phyloP scores from a whole-genome alignment of 805 yeast genomes.

The Sugiyamaella chiloensis region DNA sequence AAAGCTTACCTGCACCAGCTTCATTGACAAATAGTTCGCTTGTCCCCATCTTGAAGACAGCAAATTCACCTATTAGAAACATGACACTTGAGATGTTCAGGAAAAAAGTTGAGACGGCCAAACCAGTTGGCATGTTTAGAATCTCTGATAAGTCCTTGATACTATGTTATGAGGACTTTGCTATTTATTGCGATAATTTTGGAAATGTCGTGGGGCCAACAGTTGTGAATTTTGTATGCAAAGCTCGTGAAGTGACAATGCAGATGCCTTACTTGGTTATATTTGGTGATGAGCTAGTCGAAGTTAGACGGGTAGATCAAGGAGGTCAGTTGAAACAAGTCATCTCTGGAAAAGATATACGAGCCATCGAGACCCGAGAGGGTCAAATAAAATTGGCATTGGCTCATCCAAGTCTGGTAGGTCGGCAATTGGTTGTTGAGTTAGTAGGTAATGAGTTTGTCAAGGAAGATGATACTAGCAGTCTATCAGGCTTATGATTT shows the following conservation, averaged over 20 bases:
- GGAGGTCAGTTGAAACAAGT: constrained; percentile 53
- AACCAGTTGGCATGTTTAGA: constrained; percentile 63
- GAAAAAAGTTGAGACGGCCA: constrained; percentile 33
- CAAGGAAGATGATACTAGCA: constrained; percentile 26
- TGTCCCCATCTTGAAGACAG: constrained; percentile 22
- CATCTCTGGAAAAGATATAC: constrained; percentile 65
- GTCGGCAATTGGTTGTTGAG: constrained; percentile 57
- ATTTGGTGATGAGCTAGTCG: constrained; percentile 64
- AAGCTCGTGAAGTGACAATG: constrained; percentile 37
- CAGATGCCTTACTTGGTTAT: constrained; percentile 49
- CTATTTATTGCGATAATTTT: constrained; percentile 58
- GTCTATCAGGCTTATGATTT: constrained; percentile 23
- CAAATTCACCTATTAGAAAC: constrained; percentile 41
- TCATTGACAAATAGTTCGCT: constrained; percentile 16
- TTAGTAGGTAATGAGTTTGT: constrained; percentile 33
- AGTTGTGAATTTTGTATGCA: constrained; percentile 40
- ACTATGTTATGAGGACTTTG: constrained; percentile 67
- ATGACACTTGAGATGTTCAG: constrained; percentile 23
- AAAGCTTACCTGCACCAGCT: constrained; percentile 51
- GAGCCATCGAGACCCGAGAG: constrained; percentile 39
- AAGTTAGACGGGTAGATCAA: constrained; percentile 57
- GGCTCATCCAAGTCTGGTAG: constrained; percentile 64
- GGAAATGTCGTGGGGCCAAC: constrained; percentile 39
- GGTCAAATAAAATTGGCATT: constrained; percentile 43
- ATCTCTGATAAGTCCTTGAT: constrained; percentile 52